Evolutionary conservation across 306 rosid genomes (phyloP).

Genomic region (Malus orientalis): DNA sequence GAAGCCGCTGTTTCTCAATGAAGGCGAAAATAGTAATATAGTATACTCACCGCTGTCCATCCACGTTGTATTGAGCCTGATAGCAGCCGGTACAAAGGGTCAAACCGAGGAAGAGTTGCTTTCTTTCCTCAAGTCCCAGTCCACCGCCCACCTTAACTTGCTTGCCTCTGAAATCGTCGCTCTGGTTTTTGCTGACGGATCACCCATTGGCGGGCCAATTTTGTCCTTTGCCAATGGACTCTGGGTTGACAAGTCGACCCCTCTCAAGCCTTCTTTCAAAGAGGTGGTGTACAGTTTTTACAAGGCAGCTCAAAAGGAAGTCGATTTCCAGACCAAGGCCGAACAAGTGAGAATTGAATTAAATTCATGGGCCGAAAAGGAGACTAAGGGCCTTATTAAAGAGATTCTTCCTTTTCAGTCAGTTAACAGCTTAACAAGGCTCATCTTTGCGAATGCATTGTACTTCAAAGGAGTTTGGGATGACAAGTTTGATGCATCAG

Average conservation of each 20-base stretch:
- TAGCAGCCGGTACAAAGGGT: too few relatives aligned
- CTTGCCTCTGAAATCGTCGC: too few relatives aligned
- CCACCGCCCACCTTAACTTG: too few relatives aligned
- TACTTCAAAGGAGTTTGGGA: conserved; percentile 25
- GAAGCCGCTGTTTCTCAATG: too few relatives aligned
- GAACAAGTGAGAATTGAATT: neutral
- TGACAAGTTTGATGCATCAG: neutral
- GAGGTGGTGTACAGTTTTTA: neutral
- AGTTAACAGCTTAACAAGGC: neutral
- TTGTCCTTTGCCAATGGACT: neutral
- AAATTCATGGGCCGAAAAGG: neutral
- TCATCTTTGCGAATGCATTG: conserved; percentile 18
- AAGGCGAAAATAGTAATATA: too few relatives aligned
- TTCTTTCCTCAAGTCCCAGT: too few relatives aligned
- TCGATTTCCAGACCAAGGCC: neutral
- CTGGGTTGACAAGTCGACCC: neutral
- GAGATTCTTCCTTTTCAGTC: neutral
- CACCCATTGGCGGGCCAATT: neutral
- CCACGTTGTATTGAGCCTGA: too few relatives aligned
- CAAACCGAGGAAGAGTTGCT: too few relatives aligned
- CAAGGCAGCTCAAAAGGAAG: neutral
- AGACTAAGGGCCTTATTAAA: neutral
- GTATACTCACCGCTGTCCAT: too few relatives aligned
- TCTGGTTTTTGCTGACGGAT: neutral
- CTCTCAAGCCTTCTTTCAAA: neutral